Conservation (phyloP, 2,329 filamentous ascomycete species). For the Apiospora kogelbergensis region DNA sequence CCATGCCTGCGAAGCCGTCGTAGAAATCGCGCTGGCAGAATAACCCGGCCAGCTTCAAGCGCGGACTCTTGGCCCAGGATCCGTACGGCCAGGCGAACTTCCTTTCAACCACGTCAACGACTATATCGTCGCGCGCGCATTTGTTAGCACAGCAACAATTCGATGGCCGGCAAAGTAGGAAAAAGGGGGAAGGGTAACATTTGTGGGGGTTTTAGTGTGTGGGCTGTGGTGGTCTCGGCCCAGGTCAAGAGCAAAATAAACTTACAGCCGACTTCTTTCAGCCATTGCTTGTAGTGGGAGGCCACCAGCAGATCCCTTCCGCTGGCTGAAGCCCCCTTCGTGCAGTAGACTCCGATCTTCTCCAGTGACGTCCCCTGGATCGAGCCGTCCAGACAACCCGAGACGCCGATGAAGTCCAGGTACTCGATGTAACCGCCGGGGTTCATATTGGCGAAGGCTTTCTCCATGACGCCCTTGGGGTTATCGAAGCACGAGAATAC, state of each 20-base stretch:
- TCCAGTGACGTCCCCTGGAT: not conserved
- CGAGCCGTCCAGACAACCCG: conserved; percentile 16
- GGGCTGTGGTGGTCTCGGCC: too few species aligned
- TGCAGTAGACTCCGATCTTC: not conserved
- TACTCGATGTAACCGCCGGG: conserved; percentile 25
- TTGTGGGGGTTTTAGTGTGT: too few species aligned
- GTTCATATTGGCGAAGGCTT: conserved; percentile 17
- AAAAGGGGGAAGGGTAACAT: too few species aligned
- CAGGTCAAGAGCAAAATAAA: not conserved
- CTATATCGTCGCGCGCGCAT: not conserved
- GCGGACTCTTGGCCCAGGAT: not conserved
- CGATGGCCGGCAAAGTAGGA: too few species aligned
- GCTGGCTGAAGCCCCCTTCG: not conserved
- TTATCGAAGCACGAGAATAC: conserved; percentile 19
- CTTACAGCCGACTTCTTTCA: not conserved
- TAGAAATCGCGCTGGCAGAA: not conserved
- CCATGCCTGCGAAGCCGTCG: not conserved
- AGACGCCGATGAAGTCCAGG: not conserved
- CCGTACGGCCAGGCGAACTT: not conserved
- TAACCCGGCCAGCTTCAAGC: not conserved
- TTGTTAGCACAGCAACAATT: too few species aligned
- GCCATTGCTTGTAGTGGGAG: not conserved
- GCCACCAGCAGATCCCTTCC: not conserved
- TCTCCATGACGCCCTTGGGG: conserved; percentile 16
- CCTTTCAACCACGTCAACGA: not conserved